Conservation (phyloP, 1,139 yeast species). For the Suhomyces coccinellae region DNA sequence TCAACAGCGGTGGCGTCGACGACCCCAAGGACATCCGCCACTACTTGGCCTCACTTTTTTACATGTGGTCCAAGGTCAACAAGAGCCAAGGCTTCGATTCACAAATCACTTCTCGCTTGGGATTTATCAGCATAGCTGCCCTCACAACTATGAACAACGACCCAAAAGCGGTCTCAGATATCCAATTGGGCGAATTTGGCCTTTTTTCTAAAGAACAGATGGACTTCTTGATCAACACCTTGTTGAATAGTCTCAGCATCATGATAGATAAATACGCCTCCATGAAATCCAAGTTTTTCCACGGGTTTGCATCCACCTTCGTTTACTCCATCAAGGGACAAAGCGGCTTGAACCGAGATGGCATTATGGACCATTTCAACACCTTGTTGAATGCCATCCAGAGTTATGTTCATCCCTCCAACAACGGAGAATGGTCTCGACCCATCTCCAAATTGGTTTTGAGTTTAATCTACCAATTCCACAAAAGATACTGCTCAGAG, state of each 20-base stretch:
- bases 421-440: constrained; percentile 80
- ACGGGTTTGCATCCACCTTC: constrained; percentile 63
- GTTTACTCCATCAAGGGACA: constrained; percentile 65
- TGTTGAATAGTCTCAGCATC: constrained; percentile 55
- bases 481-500: constrained; percentile 56
- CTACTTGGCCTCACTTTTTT: constrained; percentile 66
- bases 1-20: constrained; percentile 24
- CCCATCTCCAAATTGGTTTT: constrained; percentile 65
- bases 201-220: constrained; percentile 64
- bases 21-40: constrained; percentile 47
- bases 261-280: constrained; percentile 42
- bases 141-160: constrained; percentile 34
- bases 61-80: constrained; percentile 68
- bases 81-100: constrained; percentile 63
- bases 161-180: constrained; percentile 13
- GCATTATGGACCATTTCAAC: constrained; percentile 54
- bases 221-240: constrained; percentile 54
- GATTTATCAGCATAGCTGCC: constrained; percentile 58
- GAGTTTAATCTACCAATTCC: constrained; percentile 57
- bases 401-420: constrained; percentile 90
- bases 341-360: constrained; percentile 37
- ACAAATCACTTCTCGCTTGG: constrained; percentile 65
- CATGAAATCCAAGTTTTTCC: constrained; percentile 45
- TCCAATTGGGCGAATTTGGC: constrained; percentile 47
- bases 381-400: constrained; percentile 68